Percentiles rank a stretch among this genome's conserved stretches.
Evolutionary conservation across 108 stramenopile genomes (phyloP).

Genomic region (Skeletonema potamos): DNA sequence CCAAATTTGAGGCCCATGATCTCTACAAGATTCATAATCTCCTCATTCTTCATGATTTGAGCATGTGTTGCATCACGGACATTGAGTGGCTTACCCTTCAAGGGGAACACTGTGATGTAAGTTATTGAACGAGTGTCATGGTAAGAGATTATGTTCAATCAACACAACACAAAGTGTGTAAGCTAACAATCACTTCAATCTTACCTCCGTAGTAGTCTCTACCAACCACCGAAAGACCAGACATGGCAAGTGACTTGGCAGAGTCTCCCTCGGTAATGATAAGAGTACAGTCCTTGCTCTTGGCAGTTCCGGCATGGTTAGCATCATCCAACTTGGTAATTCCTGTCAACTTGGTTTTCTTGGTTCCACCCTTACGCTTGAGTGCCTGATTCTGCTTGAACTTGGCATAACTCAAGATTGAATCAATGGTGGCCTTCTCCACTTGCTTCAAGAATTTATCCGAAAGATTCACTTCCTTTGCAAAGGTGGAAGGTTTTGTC

Average conservation of each 20-base stretch:
- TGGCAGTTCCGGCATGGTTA: constrained; percentile 91
- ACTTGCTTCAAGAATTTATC: constrained; percentile 87
- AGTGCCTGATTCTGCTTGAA: constrained; percentile 91
- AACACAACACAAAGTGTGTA: not conserved
- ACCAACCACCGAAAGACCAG: constrained; percentile 91
- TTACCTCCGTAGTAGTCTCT: constrained; percentile 83
- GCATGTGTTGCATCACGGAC: constrained; percentile 91
- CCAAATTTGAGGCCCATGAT: constrained; percentile 98
- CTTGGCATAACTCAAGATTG: constrained; percentile 77
- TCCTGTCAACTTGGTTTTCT: constrained; percentile 94
- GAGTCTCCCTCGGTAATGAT: constrained; percentile 97
- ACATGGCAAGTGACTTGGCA: constrained; percentile 92
- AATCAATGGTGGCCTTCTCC: constrained; percentile 93
- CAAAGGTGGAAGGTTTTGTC: constrained; percentile 76
- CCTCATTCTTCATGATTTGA: constrained; percentile 93
- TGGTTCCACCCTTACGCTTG: constrained; percentile 90
- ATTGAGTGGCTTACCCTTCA: constrained; percentile 97
- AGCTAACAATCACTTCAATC: not conserved
- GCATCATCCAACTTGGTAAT: constrained; percentile 97
- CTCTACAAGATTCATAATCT: constrained; percentile 95
- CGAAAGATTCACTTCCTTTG: constrained; percentile 69
- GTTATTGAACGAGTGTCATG: not conserved
- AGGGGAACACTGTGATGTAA: constrained; percentile 77
- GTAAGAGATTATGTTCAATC: not conserved
- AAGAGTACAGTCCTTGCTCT: constrained; percentile 92